These are phyloP conservation scores for Entonaema liquescens DNA, from an alignment of 495 filamentous ascomycete species.

Conservation along the genomic window DNA sequence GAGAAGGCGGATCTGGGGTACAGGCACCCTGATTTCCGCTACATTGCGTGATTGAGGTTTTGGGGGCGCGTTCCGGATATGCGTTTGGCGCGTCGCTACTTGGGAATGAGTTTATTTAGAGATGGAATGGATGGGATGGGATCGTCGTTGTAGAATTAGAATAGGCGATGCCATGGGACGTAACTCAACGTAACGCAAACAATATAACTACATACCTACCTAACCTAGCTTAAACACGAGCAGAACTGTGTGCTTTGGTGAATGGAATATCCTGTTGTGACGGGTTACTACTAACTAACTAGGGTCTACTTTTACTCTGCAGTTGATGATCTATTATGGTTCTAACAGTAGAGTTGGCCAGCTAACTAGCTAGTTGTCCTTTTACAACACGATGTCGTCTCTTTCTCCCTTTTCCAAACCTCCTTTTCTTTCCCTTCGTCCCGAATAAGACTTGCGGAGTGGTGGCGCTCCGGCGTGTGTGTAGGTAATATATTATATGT, in stretches of 20 bases:
- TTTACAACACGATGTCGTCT: not conserved
- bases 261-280: not conserved
- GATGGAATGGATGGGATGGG: not conserved
- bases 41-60: slow-evolving; percentile 46
- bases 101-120: not conserved
- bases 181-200: not conserved
- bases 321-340: not conserved
- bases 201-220: not conserved
- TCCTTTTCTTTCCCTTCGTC: not conserved
- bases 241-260: not conserved
- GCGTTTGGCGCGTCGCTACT: not conserved
- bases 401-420: not conserved
- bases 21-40: slow-evolving; percentile 63
- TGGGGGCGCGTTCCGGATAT: not conserved
- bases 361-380: not conserved
- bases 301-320: not conserved
- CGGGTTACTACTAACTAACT: not conserved
- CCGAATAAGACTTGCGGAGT: not conserved
- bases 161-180: not conserved
- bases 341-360: not conserved
- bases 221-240: not conserved
- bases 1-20: slow-evolving; percentile 60
- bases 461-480: not conserved
- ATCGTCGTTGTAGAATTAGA: slow-evolving; percentile 2
- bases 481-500: not conserved